Conservation (phyloP, 495 filamentous ascomycete genomes). For the Melanomma pulvis-pyrius region DNA sequence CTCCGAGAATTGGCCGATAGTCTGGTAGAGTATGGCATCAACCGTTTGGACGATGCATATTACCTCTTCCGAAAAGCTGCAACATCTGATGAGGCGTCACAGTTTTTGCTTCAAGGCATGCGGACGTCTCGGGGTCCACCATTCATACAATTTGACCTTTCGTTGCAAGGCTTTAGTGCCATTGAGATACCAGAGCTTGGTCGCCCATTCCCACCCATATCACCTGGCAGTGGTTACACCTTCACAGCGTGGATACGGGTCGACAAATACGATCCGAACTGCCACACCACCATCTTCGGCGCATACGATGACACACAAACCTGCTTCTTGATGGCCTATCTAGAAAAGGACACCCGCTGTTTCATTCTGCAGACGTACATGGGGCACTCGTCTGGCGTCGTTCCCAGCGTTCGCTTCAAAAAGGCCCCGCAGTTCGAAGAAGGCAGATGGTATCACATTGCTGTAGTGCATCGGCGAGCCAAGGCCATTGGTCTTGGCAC, state of each 20-base stretch:
- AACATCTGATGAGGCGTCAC: conserved; percentile 61
- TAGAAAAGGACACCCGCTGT: conserved; percentile 92
- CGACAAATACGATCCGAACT: conserved; percentile 78
- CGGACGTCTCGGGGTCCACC: conserved; percentile 73
- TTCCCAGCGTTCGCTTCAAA: conserved; percentile 92
- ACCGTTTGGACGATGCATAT: conserved; percentile 75
- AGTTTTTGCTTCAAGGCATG: conserved; percentile 74
- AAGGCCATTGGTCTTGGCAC: conserved; percentile 64
- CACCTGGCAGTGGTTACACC: conserved; percentile 78
- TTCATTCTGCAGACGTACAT: conserved; percentile 97
- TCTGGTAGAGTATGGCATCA: conserved; percentile 71
- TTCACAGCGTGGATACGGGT: conserved; percentile 86
- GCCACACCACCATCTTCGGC: conserved; percentile 94
- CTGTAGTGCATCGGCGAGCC: conserved; percentile 72
- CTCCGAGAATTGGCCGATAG: conserved; percentile 62
- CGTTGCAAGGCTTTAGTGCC: conserved; percentile 81
- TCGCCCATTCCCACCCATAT: conserved; percentile 75
- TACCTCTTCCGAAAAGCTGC: conserved; percentile 69
- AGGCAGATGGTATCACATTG: conserved; percentile 87
- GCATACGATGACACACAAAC: conserved; percentile 91
- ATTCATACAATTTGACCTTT: conserved; percentile 92
- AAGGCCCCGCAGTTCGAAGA: conserved; percentile 69
- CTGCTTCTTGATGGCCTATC: conserved; percentile 90
- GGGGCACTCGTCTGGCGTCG: conserved; percentile 58
- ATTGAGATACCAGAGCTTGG: conserved; percentile 84